These are phyloP conservation scores for Euphorbia neoarborescens DNA, from an alignment of 441 rosid species.

Conservation along the genomic window DNA sequence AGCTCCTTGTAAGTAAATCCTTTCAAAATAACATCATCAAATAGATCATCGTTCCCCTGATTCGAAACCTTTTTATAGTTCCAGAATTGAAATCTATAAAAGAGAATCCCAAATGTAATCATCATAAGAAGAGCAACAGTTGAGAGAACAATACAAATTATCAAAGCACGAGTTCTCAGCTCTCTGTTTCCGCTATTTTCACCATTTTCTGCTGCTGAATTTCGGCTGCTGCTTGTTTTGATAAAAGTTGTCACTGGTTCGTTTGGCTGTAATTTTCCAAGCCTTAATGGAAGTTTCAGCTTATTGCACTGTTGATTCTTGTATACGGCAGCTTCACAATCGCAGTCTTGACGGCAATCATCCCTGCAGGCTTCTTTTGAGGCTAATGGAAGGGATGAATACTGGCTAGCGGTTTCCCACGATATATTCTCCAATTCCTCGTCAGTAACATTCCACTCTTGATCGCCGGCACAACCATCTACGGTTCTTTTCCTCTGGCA, in stretches of 20 bases:
- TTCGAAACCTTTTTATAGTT: constrained; percentile 3
- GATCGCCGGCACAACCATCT: constrained; percentile 11
- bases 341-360: constrained; percentile 28
- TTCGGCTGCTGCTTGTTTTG: constrained; percentile 16
- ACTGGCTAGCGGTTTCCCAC: constrained; percentile 22
- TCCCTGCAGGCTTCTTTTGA: constrained; percentile 17
- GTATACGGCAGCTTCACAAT: constrained; percentile 29
- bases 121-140: not conserved
- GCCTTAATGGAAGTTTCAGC: constrained; percentile 32
- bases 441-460: not conserved
- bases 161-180: not conserved
- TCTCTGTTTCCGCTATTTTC: not conserved
- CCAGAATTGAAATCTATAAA: constrained; percentile 7
- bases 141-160: not conserved
- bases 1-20: constrained; percentile 16
- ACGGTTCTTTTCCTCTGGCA: constrained; percentile 19
- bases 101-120: constrained; percentile 7
- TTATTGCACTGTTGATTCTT: constrained; percentile 15
- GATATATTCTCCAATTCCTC: not conserved
- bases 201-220: not conserved
- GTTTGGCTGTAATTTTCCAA: constrained; percentile 9
- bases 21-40: constrained; percentile 1
- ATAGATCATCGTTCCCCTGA: not conserved
- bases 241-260: constrained; percentile 18
- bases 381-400: not conserved